A percentile compares a stretch with the other conserved stretches of the same genome.
Evolutionary conservation across 2,329 filamentous ascomycete species (phyloP).

Genomic region (Arthrinium puccinioides): DNA sequence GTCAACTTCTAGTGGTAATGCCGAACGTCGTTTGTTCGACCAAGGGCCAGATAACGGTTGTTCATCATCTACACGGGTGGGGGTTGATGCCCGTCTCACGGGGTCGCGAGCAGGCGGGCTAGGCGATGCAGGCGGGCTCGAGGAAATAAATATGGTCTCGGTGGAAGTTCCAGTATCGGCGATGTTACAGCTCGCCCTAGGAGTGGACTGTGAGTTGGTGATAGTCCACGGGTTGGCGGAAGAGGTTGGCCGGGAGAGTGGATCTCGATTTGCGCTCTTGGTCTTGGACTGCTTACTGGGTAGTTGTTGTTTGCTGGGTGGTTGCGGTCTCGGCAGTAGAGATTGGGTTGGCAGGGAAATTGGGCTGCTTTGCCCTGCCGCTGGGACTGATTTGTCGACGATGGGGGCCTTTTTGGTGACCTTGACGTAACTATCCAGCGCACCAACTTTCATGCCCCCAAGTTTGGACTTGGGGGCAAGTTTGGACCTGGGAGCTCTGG

Average conservation of each 20-base stretch:
- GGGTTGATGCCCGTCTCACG: conserved; percentile 7
- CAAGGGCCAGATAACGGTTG: too few species aligned
- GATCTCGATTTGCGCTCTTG: not conserved
- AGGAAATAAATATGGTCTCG: conserved; percentile 37
- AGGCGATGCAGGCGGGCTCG: conserved; percentile 33
- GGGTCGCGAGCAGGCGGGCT: conserved; percentile 15
- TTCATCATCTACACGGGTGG: too few species aligned
- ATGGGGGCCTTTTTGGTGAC: conserved; percentile 26
- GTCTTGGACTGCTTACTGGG: conserved; percentile 21
- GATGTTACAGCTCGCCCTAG: conserved; percentile 25
- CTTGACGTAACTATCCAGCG: conserved; percentile 33
- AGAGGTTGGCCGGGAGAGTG: conserved; percentile 10
- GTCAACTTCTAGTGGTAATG: too few species aligned
- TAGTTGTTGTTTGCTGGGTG: conserved; percentile 9
- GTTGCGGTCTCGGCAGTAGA: not conserved
- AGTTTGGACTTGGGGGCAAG: conserved; percentile 14
- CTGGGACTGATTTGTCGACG: too few species aligned
- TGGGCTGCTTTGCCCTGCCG: conserved; percentile 3
- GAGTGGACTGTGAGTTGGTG: conserved; percentile 33
- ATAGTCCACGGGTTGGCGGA: conserved; percentile 29
- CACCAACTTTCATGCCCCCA: conserved; percentile 16
- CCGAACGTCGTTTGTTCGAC: too few species aligned
- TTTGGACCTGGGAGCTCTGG: conserved; percentile 13
- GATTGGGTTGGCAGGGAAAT: conserved; percentile 2
- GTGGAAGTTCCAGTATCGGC: conserved; percentile 11